Evolutionary conservation across 306 rosid species (phyloP), one percentile per base, ranked within the genome.

Genomic region (Prunus mume): DNA sequence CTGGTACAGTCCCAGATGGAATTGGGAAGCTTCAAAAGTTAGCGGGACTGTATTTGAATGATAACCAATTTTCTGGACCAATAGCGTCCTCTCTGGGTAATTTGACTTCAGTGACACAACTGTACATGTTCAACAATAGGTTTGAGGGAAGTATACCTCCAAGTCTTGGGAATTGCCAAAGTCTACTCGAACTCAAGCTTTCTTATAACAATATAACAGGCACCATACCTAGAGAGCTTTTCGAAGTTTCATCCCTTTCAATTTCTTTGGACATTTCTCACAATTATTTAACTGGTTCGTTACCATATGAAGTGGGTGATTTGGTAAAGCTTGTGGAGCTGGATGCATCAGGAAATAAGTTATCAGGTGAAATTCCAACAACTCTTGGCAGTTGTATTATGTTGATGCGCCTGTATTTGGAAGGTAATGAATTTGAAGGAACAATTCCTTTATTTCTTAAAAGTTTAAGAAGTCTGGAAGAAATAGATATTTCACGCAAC

Each of bases 81-180:
- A 72, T 85, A 17, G 72, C 86, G 25, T 52, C 65, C 25, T 66
- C 84, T 8, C 1, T 76, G 0, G 86, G 85, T 3, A 81, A 85
- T 68, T 55, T 85, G 52, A 80, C 85, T 22, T 19, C 18, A 72
- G 19, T 79, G 30, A 55, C 58, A 6, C 9, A 1, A 4, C 62
- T 85, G 8, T 30, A 3, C 47, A 20, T 85, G 80, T 14, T 1
- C 28, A 22, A 12, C 2, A 85, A 85, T 12, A 38, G 8, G 22
- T 66, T 82, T 2, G 62, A 75, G 34, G 84, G 88, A 65, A 51
- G 14, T 0, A 76, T 82, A 71, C 84, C 82, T n/a, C 46, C 80
- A 30, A 79, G 68, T 63, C 69, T 82, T 4, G 83, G 82, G 20
- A 65, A 82, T 17, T 82, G 81, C 28, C 55, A 9, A 75, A 72